Percentiles rank a stretch among this genome's conserved stretches.
Conservation (phyloP, 148 eudicot genomes). For the Arctostaphylos glauca region DNA sequence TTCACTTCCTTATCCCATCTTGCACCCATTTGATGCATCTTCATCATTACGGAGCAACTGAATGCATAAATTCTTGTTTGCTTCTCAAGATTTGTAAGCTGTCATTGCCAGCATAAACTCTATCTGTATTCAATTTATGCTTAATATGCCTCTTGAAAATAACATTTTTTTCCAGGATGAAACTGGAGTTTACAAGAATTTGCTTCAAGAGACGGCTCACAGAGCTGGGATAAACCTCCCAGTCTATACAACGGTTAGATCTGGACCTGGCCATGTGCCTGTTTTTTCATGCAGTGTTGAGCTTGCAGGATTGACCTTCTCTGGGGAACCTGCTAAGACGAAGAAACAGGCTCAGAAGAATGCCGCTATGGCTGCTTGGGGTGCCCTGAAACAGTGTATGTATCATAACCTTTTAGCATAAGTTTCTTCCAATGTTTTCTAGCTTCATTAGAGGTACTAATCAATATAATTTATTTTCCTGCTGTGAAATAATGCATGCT, state of each 20-base stretch:
- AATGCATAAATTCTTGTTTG: neutral
- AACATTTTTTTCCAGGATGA: slow-evolving; percentile 42
- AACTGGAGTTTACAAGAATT: slow-evolving; percentile 59
- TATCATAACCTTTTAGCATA: slow-evolving; percentile 9
- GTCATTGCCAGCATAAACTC: neutral
- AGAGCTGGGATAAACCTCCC: slow-evolving; percentile 55
- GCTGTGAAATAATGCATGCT: neutral
- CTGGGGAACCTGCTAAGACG: slow-evolving; percentile 48
- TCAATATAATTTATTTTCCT: neutral
- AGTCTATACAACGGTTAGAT: slow-evolving; percentile 44
- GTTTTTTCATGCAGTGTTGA: slow-evolving; percentile 56
- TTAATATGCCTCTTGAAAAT: neutral
- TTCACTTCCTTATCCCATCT: neutral
- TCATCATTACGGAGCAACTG: neutral
- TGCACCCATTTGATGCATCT: neutral
- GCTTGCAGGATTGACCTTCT: slow-evolving; percentile 44
- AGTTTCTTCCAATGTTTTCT: neutral
- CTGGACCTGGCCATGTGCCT: slow-evolving; percentile 61
- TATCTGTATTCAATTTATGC: neutral
- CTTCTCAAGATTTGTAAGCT: neutral
- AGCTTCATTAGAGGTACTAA: neutral
- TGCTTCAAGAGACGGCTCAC: slow-evolving; percentile 67
- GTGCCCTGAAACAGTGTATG: slow-evolving; percentile 53
- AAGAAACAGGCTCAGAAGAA: slow-evolving; percentile 70
- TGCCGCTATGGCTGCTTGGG: slow-evolving; percentile 61